Evolutionary conservation across 306 rosid species (phyloP), one percentile per base, ranked within the genome.

Genomic region (Benincasa hispida): DNA sequence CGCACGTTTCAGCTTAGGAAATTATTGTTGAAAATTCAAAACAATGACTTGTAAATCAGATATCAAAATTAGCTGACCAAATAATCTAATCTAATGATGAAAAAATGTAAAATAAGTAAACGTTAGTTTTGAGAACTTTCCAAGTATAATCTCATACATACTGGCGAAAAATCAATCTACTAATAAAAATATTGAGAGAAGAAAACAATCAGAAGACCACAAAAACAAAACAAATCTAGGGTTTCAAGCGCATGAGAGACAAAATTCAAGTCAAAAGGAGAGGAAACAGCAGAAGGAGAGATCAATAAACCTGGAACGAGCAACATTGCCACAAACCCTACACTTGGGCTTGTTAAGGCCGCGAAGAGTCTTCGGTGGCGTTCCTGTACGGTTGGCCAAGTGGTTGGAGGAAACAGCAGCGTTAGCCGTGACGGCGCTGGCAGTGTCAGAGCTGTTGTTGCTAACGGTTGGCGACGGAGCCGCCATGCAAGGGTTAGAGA

Each of bases 251-350:
- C 27, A 45, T 48, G 24, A 47, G 17, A 72, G n/a, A 48, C 5
- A 39, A 39, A 53, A 18, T 25, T 53, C 10, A 75, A 39, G 51
- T 19, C 45, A 56, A 34, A 28, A 35, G 39, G 15, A 15, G 60
- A 28, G 54, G n/a, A 10, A 1, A 42, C 65, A 32, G 15, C 53
- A 68, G 28, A 47, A n/a, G 34, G 65, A 54, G 48, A 79, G 28
- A 39, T 37, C 50, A 30, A 14, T 15, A 61, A 21, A 89, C 96
- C 99, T 87, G 76, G 97, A 94, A 78, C 99, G 99, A 86, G 99
- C 97, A 67, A 91, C 99, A 85, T 94, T 94, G 84, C 99, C 99
- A 78, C 99, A 94, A 84, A 87, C 91, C 80, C 83, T 84, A 76
- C 91, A 88, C 89, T 88, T 88, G 35, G 91, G 91, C 72, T 88